Evolutionary conservation across 768 basidiomycete genomes (phyloP), one percentile per base, ranked within the genome.

Genomic region (Boletus vinaceobasis): DNA sequence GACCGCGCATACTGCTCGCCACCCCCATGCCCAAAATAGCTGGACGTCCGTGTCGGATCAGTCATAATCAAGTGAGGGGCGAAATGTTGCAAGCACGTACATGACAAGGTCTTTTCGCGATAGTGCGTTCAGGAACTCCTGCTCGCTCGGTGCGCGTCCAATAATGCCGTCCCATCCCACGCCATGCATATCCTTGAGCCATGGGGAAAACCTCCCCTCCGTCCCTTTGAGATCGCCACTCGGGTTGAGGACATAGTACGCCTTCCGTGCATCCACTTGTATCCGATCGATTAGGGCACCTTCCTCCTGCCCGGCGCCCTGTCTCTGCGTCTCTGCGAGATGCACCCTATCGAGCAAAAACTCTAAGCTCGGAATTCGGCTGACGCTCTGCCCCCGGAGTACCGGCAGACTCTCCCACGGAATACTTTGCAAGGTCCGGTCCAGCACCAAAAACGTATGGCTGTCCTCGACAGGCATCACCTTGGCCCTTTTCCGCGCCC

Each of bases 21-120:
- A 7, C 95, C 95, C 2, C 93, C 93, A 63, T 99, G 97, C 14
- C 97, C 97, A 65, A 98, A 97, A 71, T 98, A 99, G 11, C 96
- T 98, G 60, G 2, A 27, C 37, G 31, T 7, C 5, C 10, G 13
- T 4, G 23, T 49, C 21, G 53, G 46, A 44, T 62, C 37, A 23
- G 14, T 37, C 23, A 27, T 9, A 8, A 19, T 37, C 35, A 37
- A 0, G 26, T 27, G 26, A 55, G 17, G 5, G 21, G 17, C 7
- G 37, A 42, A 50, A 50, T 19, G 50, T 14, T 7, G 53, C n/a
- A 43, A 7, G 19, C 29, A 84, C 93, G 67, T 69, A 97, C 94
- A 98, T 80, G n/a, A 98, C 85, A 13, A 99, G 76, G 60, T 98
- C 95, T 43, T 85, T 81, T 44, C 76, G 77, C 59, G 77, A 73